A percentile compares a stretch with the other conserved stretches of the same genome.
phyloP scores from a whole-genome alignment of 306 rosid species.

The Corylus americana region DNA sequence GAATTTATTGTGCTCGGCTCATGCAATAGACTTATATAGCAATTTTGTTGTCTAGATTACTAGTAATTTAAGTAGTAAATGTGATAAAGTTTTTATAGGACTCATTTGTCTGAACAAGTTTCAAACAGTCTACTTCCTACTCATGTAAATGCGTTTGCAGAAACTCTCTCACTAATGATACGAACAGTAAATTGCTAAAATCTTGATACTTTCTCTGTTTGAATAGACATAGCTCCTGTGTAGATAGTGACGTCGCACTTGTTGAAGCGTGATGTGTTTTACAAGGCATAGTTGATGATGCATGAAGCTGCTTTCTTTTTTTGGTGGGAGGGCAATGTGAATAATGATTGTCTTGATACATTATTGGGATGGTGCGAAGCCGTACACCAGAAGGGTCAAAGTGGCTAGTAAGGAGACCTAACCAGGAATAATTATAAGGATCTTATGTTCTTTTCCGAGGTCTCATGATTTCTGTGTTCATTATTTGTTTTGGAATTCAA shows the following conservation, averaged over 20 bases:
- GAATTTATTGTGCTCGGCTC: not conserved
- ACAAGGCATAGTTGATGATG: constrained; percentile 4
- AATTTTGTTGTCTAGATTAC: no score
- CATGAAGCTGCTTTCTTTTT: not conserved
- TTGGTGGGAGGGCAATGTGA: not conserved
- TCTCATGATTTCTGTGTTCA: not conserved
- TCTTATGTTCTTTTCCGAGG: not conserved
- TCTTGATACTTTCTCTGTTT: no score
- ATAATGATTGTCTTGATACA: not conserved
- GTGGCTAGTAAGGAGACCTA: not conserved
- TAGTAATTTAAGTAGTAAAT: no score
- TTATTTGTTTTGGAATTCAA: not conserved
- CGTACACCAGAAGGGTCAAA: not conserved
- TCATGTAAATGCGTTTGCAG: no score
- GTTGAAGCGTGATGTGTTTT: not conserved
- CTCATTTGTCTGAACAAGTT: no score
- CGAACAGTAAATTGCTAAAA: no score
- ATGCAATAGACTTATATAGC: not conserved
- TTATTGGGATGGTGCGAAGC: not conserved
- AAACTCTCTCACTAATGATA: no score
- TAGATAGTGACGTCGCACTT: not conserved
- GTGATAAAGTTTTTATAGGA: no score
- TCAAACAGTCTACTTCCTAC: not conserved
- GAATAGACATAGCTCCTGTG: no score
- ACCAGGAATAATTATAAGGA: not conserved